phyloP scores from a whole-genome alignment of 78 protist species.

The Emiliania huxleyi region DNA sequence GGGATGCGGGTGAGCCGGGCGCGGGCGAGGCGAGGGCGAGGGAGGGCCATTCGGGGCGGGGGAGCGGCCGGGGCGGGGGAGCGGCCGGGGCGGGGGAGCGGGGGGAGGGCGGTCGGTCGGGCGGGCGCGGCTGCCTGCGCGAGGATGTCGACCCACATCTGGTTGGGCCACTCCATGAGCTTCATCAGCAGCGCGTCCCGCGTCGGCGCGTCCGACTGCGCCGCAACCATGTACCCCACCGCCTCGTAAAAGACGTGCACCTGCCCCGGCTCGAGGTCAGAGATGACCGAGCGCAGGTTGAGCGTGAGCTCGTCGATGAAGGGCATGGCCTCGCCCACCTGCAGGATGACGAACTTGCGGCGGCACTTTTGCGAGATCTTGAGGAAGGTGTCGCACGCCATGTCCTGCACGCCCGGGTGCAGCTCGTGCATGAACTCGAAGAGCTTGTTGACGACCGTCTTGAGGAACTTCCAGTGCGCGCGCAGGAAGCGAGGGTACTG shows the following conservation, averaged over 20 bases:
- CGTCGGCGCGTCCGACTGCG: constrained; percentile 44
- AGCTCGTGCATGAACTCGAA: constrained; percentile 99
- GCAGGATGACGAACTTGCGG: constrained; percentile 79
- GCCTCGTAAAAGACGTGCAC: constrained; percentile 94
- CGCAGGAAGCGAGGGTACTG: constrained; percentile 98
- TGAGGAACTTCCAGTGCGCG: constrained; percentile 95
- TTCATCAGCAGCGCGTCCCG: constrained; percentile 63
- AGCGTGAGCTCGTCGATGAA: constrained; percentile 84
- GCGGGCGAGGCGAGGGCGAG: too few relatives aligned
- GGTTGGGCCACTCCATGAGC: constrained; percentile 88
- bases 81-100: too few relatives aligned
- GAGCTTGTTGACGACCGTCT: constrained; percentile 86
- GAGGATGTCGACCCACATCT: constrained; percentile 69
- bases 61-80: too few relatives aligned
- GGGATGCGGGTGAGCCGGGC: too few relatives aligned
- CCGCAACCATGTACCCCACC: constrained; percentile 85
- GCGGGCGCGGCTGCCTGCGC: constrained; percentile 47
- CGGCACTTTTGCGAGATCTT: constrained; percentile 94
- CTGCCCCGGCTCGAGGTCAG: constrained; percentile 67
- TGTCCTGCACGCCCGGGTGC: constrained; percentile 99
- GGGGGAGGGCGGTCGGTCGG: too few relatives aligned
- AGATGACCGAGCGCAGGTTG: constrained; percentile 53
- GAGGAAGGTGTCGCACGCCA: constrained; percentile 99
- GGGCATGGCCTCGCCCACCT: constrained; percentile 67
- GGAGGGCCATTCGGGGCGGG: too few relatives aligned